Evolutionary conservation across 306 rosid species (phyloP), one percentile per base, ranked within the genome.

Genomic region (Ormosia emarginata): DNA sequence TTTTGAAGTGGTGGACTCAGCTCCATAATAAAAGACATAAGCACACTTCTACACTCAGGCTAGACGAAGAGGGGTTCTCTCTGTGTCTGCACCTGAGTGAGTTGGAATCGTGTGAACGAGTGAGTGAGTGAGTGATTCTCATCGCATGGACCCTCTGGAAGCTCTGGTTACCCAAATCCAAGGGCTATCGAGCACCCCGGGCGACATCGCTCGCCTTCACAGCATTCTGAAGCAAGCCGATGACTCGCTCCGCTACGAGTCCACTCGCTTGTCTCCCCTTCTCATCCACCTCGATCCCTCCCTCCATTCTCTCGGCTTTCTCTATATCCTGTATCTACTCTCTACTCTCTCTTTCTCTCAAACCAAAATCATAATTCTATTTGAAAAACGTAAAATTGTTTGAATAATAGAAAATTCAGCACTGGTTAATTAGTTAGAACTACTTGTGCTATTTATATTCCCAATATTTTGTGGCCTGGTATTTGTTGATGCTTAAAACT

Each of bases 221-320:
- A 71, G 6, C 39, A 66, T 88, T 74, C 86, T 95, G 70, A 91
- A 84, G 85, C 91, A 89, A 59, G 84, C 94, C 9, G 92, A 92
- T 44, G 94, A 90, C 29, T 73, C 81, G 82, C 93, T 93, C 71
- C 88, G 76, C 73, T 4, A 90, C 57, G 90, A 93, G 66, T 84
- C 90, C 79, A 58, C 87, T 85, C 91, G 88, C 11, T 71, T 93
- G 49, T 57, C 83, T 64, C 73, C 92, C 37, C 76, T 92, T 78
- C 81, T 95, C 29, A 47, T 75, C 67, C 91, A 87, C 80, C 97
- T 95, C 11, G 96, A 92, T 69, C 93, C 98, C 5, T 79, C 89
- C 46, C 10, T 52, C 1, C 97, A 95, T 43, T 90, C 94, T 58
- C 89, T 92, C 10, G 97, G 94, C 56, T 90, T 74, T 67, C 91